Percentiles rank a stretch among this genome's conserved stretches.
These are phyloP conservation scores for Chamaecrista fasciculata DNA, from an alignment of 306 rosid species.

Conservation along the genomic window DNA sequence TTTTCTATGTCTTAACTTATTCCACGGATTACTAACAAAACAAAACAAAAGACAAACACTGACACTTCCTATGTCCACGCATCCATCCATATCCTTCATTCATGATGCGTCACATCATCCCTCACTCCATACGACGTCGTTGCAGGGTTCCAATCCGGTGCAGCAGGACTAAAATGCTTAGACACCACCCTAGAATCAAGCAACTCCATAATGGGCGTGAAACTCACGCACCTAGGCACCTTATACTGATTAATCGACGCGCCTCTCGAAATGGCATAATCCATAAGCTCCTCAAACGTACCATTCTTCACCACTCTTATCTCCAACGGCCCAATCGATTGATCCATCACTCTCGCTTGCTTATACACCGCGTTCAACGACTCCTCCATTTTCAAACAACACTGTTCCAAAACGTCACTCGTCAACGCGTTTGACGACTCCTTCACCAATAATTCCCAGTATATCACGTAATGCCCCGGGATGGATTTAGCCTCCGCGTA, in stretches of 20 bases:
- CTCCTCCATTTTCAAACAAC: conserved; percentile 72
- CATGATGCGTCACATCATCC: not conserved
- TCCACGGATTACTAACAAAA: no score
- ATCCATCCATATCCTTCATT: no score
- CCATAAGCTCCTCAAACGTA: conserved; percentile 90
- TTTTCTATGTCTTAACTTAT: no score
- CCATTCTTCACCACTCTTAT: conserved; percentile 77
- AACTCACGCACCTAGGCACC: conserved; percentile 75
- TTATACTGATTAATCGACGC: conserved; percentile 90
- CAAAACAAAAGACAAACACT: not conserved
- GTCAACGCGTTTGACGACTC: conserved; percentile 43
- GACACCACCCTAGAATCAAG: conserved; percentile 69
- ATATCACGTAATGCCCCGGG: conserved; percentile 88
- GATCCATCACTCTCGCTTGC: conserved; percentile 64
- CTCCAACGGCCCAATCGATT: conserved; percentile 80
- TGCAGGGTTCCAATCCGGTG: conserved; percentile 72
- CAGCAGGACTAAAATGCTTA: conserved; percentile 58
- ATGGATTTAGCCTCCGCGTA: conserved; percentile 55
- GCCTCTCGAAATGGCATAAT: conserved; percentile 79
- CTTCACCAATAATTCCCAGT: conserved; percentile 66
- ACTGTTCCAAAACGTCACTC: conserved; percentile 33
- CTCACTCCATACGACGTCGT: conserved; percentile 34
- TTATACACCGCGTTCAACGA: conserved; percentile 67
- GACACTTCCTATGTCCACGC: not conserved
- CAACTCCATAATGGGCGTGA: conserved; percentile 67